phyloP scores from a whole-genome alignment of 768 basidiomycete genomes.

The Suillus paluster region DNA sequence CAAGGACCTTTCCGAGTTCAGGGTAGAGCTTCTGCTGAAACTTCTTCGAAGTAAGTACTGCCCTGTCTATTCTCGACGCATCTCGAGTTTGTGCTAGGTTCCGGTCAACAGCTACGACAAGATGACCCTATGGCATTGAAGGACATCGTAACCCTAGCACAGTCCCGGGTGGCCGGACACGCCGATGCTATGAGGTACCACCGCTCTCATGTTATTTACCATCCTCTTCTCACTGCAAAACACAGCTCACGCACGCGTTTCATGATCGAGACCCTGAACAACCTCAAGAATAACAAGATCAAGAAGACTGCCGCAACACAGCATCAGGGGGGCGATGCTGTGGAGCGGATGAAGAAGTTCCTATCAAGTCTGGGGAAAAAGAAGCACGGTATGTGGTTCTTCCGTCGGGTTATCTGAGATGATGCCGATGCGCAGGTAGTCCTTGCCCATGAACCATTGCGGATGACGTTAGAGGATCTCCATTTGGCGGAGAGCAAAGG shows the following conservation, averaged over 20 bases:
- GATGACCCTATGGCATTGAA: constrained; percentile 94
- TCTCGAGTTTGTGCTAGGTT: constrained; percentile 55
- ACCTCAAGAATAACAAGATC: constrained; percentile 90
- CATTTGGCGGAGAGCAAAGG: constrained; percentile 83
- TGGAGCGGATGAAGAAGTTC: constrained; percentile 89
- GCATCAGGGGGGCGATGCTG: constrained; percentile 74
- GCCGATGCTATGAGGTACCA: constrained; percentile 56
- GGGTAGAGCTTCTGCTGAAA: constrained; percentile 87
- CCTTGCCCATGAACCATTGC: constrained; percentile 81
- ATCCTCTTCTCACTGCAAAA: background rate
- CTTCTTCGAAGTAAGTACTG: constrained; percentile 70
- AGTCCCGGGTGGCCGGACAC: constrained; percentile 63
- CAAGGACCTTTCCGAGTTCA: constrained; percentile 69
- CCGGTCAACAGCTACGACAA: constrained; percentile 87
- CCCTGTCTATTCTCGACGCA: background rate
- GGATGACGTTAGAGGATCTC: constrained; percentile 85
- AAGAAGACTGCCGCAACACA: constrained; percentile 65
- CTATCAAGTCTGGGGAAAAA: constrained; percentile 76
- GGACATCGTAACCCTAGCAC: constrained; percentile 86
- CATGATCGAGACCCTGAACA: constrained; percentile 92
- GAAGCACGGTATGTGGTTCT: constrained; percentile 55
- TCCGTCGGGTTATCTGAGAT: background rate
- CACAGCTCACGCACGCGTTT: constrained; percentile 87
- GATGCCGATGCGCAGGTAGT: constrained; percentile 49
- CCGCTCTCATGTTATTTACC: background rate